A percentile compares a stretch with the other conserved stretches of the same genome.
phyloP scores from a whole-genome alignment of 495 filamentous ascomycete genomes.

The Polyplosphaeria fusca region DNA sequence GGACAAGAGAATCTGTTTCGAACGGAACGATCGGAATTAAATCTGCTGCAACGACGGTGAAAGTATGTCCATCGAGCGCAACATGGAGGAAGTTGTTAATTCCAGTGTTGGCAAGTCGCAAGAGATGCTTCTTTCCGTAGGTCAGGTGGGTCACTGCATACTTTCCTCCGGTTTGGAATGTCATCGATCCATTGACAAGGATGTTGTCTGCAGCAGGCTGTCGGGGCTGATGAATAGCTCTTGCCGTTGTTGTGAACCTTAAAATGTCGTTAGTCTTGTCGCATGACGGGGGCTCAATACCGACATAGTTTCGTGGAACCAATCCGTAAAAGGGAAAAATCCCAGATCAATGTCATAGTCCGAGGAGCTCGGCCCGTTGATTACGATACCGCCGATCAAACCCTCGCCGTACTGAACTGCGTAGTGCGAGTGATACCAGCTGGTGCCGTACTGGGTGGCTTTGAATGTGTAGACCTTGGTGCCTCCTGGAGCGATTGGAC shows the following conservation, averaged over 20 bases:
- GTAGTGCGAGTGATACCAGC: slow-evolving; percentile 43
- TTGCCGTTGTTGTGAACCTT: slow-evolving; percentile 28
- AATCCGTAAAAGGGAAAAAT: slow-evolving; percentile 38
- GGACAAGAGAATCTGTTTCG: slow-evolving; percentile 29
- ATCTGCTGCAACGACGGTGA: slow-evolving; percentile 41
- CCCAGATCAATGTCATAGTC: slow-evolving; percentile 46
- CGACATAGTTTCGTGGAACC: slow-evolving; percentile 39
- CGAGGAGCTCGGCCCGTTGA: slow-evolving; percentile 39
- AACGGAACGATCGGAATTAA: slow-evolving; percentile 42
- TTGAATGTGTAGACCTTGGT: slow-evolving; percentile 40
- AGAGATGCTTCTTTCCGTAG: slow-evolving; percentile 40
- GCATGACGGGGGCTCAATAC: slow-evolving; percentile 4
- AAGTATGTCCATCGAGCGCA: slow-evolving; percentile 34
- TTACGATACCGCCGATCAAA: slow-evolving; percentile 38
- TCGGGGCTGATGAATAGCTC: slow-evolving; percentile 14
- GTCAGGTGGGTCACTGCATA: slow-evolving; percentile 35
- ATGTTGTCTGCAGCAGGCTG: slow-evolving; percentile 36
- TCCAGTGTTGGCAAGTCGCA: slow-evolving; percentile 41
- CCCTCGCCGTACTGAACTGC: slow-evolving; percentile 43
- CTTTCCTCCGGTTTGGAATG: slow-evolving; percentile 27
- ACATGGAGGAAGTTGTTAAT: slow-evolving; percentile 35
- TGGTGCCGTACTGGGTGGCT: slow-evolving; percentile 43
- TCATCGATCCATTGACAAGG: slow-evolving; percentile 41
- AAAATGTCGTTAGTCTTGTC: slow-evolving; percentile 5
- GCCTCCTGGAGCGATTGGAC: slow-evolving; percentile 40